phyloP scores from a whole-genome alignment of 441 rosid genomes.

The Capsella rubella region DNA sequence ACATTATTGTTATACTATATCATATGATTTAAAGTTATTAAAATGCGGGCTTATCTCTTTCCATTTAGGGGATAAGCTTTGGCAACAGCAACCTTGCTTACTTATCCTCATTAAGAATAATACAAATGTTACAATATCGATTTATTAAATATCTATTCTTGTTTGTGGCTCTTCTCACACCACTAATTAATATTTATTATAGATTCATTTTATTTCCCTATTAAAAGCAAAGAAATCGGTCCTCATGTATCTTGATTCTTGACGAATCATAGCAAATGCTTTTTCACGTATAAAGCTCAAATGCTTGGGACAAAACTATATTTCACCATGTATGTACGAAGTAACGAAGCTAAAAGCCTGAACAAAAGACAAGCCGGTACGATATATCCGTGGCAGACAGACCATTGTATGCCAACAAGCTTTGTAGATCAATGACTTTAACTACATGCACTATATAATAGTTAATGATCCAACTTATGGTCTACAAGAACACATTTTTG shows the following conservation, averaged over 20 bases:
- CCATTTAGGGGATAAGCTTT: constrained; percentile 47
- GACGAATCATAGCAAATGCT: background rate
- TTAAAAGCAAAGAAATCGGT: background rate
- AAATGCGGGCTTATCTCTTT: constrained; percentile 46
- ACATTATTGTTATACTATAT: constrained; percentile 6
- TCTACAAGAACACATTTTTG: background rate
- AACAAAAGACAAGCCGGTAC: constrained; percentile 22
- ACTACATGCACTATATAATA: background rate
- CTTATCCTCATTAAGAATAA: constrained; percentile 44
- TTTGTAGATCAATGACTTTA: background rate
- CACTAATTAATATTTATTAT: constrained; percentile 10
- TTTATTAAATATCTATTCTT: constrained; percentile 5
- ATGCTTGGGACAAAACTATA: background rate
- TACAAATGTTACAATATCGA: constrained; percentile 3
- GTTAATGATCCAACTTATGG: background rate
- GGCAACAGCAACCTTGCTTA: constrained; percentile 34
- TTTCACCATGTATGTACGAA: background rate
- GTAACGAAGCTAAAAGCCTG: background rate
- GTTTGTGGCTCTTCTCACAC: constrained; percentile 13
- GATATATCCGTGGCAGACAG: constrained; percentile 12
- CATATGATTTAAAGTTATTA: constrained; percentile 16
- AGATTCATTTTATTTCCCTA: background rate
- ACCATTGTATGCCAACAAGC: constrained; percentile 1
- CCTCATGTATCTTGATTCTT: background rate
- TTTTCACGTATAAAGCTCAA: background rate